Evolutionary conservation across 495 filamentous ascomycete species (phyloP), one percentile per base, ranked within the genome.

Genomic region (Letharia lupina): DNA sequence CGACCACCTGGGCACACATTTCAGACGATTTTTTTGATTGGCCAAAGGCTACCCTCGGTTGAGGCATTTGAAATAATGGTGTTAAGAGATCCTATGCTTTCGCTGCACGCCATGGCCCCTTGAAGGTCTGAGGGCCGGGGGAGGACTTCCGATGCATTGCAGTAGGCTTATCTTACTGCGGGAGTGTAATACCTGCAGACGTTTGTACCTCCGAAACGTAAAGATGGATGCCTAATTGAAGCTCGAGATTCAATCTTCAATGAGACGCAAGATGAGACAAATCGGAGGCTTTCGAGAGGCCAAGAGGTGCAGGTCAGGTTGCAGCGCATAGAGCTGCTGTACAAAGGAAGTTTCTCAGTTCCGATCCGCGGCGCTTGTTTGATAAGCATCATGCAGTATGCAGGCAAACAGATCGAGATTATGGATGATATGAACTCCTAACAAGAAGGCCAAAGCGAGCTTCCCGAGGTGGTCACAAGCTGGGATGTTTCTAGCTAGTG

Each of bases 331-430:
- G 23, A 31, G 23, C 10, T 54, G 50, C 50, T 54, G 50, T 31
- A 10, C 50, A 54, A 33, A 13, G 23, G 23, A 31, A 2, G 13
- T 54, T 31, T 54, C 50, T 54, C 23, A 28, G 4, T 54, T 54
- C n/a, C 50, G 28, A 54, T 54, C 50, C 7, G 11, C 50, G 54
- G 54, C 54, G 54, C 54, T 9, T 57, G 23, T 57, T 37, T 20
- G 31, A 57, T 23, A 57, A 37, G 31, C 54, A 20, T 57, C 13
- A 33, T 57, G 54, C 54, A 57, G 54, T 57, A 37, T 57, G 33
- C 54, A 20, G 4, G 16, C 31, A 9, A 37, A 57, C 31, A 18
- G 6, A 37, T 57, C 15, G 33, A 57, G 13, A 37, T n/a, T 35
- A 12, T 20, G 54, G 33, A 18, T 18, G 13, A n/a, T 2, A 4